These are phyloP conservation scores for Ceriops decandra DNA, from an alignment of 345 rosid genomes.

Conservation along the genomic window DNA sequence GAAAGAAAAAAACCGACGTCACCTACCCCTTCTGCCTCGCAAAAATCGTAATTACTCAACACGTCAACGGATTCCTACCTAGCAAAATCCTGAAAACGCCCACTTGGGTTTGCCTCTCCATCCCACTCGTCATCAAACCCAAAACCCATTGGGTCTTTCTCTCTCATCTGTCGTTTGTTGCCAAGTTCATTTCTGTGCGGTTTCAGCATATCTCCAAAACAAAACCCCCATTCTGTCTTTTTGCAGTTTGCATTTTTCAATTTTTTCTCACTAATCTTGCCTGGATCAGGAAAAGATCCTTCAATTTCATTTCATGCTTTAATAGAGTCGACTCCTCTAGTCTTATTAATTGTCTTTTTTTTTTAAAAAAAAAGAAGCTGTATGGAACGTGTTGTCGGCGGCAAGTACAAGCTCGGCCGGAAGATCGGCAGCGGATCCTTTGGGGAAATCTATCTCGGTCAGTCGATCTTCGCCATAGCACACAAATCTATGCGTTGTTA, in stretches of 20 bases:
- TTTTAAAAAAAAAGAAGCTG: too few species aligned
- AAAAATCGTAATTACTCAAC: slow-evolving; percentile 1
- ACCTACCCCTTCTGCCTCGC: too few species aligned
- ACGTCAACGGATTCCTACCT: too few species aligned
- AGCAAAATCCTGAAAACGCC: slow-evolving; percentile 24
- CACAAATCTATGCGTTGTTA: too few species aligned
- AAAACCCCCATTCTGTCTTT: background rate
- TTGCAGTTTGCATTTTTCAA: too few species aligned
- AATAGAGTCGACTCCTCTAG: background rate
- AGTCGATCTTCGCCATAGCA: slow-evolving; percentile 6
- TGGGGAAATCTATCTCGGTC: slow-evolving; percentile 94
- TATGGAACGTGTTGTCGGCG: slow-evolving; percentile 79
- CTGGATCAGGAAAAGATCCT: too few species aligned
- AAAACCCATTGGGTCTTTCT: background rate
- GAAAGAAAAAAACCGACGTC: too few species aligned
- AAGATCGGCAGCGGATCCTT: slow-evolving; percentile 98
- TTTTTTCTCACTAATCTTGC: background rate
- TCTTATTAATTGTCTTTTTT: too few species aligned
- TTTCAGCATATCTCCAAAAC: slow-evolving; percentile 14
- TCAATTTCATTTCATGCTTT: too few species aligned
- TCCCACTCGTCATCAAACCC: too few species aligned
- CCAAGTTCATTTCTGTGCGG: slow-evolving; percentile 19
- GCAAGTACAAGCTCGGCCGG: slow-evolving; percentile 85
- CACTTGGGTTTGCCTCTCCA: background rate
- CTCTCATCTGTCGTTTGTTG: slow-evolving; percentile 15